Percentiles rank a stretch among this genome's conserved stretches.
Conservation (phyloP, 2,329 filamentous ascomycete genomes). For the Pseudogymnoascus sp. region DNA sequence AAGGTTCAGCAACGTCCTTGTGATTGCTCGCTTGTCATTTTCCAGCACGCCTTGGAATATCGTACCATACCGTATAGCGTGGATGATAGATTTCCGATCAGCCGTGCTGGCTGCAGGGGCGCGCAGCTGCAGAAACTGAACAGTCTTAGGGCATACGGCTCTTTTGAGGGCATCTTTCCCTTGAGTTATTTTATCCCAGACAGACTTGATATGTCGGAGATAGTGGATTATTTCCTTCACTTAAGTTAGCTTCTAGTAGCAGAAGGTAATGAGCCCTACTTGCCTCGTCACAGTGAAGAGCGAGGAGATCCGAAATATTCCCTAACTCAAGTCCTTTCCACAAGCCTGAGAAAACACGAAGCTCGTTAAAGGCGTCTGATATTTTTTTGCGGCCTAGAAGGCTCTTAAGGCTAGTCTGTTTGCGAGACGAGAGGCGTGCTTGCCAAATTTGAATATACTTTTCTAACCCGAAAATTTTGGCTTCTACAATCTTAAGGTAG, state of each 20-base stretch:
- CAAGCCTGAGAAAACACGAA: slow-evolving; percentile 5
- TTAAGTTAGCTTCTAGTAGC: neutral
- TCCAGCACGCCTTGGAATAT: neutral
- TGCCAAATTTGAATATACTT: neutral
- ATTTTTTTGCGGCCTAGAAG: neutral
- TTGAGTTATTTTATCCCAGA: neutral
- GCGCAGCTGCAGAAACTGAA: slow-evolving; percentile 2
- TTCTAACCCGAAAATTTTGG: neutral
- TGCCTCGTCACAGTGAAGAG: slow-evolving; percentile 11
- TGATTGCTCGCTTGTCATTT: neutral
- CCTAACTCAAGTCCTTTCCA: slow-evolving; percentile 10
- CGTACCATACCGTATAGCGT: neutral
- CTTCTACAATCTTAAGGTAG: neutral
- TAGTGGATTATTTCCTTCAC: neutral
- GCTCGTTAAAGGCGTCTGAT: neutral
- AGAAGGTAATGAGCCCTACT: neutral
- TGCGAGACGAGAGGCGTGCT: neutral
- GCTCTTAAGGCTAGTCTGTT: neutral
- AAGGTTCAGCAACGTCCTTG: neutral
- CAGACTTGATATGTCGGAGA: neutral
- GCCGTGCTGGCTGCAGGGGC: neutral
- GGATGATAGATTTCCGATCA: slow-evolving; percentile 9
- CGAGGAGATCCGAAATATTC: slow-evolving; percentile 1
- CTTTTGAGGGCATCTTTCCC: neutral
- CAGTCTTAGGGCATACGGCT: slow-evolving; percentile 10